Conservation (phyloP, 2,329 filamentous ascomycete genomes). For the Neofusicoccum sp. region DNA sequence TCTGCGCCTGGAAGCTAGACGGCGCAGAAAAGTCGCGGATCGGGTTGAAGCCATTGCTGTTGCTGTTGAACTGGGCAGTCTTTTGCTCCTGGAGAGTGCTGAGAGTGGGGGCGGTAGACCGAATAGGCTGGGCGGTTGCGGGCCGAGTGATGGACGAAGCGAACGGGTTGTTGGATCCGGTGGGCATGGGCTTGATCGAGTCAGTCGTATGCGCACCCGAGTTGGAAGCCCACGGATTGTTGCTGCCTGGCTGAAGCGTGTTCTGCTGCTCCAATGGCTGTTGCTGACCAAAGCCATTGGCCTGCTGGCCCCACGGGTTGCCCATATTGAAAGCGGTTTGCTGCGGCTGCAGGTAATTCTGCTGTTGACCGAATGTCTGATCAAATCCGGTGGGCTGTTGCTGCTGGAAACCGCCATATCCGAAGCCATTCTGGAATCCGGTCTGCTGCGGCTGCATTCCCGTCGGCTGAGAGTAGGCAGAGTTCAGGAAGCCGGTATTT, state of each 20-base stretch:
- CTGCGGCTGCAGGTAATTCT: conserved; percentile 53
- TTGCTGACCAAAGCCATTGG: conserved; percentile 41
- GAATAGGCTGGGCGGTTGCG: conserved; percentile 55
- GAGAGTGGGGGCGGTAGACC: conserved; percentile 65
- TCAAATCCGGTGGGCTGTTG: conserved; percentile 70
- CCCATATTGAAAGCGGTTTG: conserved; percentile 55
- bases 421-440: conserved; percentile 65
- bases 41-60: conserved; percentile 50
- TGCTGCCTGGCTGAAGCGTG: conserved; percentile 72
- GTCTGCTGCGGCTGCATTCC: conserved; percentile 64
- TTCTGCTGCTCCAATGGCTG: conserved; percentile 58
- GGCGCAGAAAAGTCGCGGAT: conserved; percentile 45
- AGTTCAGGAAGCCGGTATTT: conserved; percentile 65
- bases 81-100: conserved; percentile 80
- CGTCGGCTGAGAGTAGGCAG: conserved; percentile 72
- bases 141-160: conserved; percentile 66
- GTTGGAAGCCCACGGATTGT: conserved; percentile 81
- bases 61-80: conserved; percentile 62
- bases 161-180: conserved; percentile 97
- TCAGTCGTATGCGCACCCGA: conserved; percentile 58
- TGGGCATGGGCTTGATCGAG: conserved; percentile 75
- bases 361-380: conserved; percentile 42
- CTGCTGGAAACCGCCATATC: conserved; percentile 53
- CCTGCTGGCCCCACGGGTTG: conserved; percentile 38
- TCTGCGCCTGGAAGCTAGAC: conserved; percentile 24